Evolutionary conservation across 2,329 filamentous ascomycete species (phyloP), one percentile per base, ranked within the genome.

Genomic region (Ophiostoma ips): DNA sequence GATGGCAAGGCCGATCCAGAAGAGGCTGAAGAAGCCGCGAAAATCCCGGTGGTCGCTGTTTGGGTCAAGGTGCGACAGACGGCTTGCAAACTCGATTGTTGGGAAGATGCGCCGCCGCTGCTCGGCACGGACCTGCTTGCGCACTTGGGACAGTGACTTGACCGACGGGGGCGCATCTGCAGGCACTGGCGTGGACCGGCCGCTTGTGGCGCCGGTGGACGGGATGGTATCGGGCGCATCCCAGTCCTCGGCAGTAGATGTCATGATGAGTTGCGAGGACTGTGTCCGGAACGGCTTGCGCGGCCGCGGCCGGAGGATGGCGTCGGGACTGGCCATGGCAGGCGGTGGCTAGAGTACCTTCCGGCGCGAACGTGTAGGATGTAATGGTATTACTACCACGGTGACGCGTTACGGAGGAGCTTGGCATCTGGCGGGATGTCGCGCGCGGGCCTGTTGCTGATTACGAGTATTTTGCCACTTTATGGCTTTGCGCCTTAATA

Each of bases 1-100:
- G 65, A 98, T 94, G 58, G 86, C 87, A 53, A 98, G 73, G 10
- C 87, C 87, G 56, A 98, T 90, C 92, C 92, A 98, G 69, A 98
- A 98, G 35, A 98, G 77, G 49, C 92, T 87, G 69, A 95, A 98
- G 75, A 98, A 98, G 62, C 92, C 92, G 59, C 87, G 81, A 64
- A 98, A 98, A 66, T 98, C 88, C 60, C 81, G 81, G 64, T 96
- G 89, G 60, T 95, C 88, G 65, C 86, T 94, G 46, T 79, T 76
- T 0, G 89, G 88, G 62, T 98, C 92, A 63, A 98, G 95, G 68
- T 98, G 90, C 16, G 90, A 96, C 19, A 96, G 83, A 51, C 92
- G 84, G 53, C 84, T 83, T 37, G 86, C 78, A 68, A 90, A 98
- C 60, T 95, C 86, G 62, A 94, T 88, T 19, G 86, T 92, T 19